Percentiles rank a stretch among this genome's conserved stretches.
Conservation (phyloP, 768 basidiomycete species). For the Stropharia rugosoannulata region DNA sequence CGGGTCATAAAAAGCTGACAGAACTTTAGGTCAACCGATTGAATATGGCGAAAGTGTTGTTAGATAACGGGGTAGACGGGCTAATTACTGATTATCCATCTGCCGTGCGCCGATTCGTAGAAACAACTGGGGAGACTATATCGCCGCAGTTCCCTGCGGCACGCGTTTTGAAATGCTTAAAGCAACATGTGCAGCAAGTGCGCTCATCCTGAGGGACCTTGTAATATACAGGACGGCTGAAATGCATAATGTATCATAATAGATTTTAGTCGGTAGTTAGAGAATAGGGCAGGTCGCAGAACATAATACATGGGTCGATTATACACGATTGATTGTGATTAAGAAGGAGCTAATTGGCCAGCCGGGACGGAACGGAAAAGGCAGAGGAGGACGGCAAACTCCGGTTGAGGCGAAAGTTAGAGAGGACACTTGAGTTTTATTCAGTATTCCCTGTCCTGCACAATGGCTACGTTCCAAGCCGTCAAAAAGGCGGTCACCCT, state of each 20-base stretch:
- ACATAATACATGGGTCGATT: too few relatives aligned
- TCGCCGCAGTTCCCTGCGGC: conserved; percentile 60
- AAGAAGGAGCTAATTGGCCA: conserved; percentile 9
- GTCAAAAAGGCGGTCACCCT: conserved; percentile 83
- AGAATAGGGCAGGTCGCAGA: too few relatives aligned
- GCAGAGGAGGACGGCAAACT: conserved; percentile 29
- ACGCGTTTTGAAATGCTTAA: conserved; percentile 61
- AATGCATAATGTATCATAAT: not conserved
- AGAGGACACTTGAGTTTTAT: conserved; percentile 22
- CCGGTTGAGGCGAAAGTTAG: conserved; percentile 24
- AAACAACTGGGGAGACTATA: conserved; percentile 50
- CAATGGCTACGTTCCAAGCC: conserved; percentile 71
- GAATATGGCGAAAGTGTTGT: conserved; percentile 58
- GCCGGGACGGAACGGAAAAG: conserved; percentile 44
- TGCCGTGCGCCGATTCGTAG: conserved; percentile 53
- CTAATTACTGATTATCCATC: conserved; percentile 78
- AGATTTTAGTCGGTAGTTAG: too few relatives aligned
- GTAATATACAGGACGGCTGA: not conserved
- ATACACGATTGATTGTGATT: conserved; percentile 2
- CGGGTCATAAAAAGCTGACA: not conserved
- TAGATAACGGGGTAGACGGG: conserved; percentile 66
- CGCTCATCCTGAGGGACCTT: not conserved
- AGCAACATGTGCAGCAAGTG: conserved; percentile 42
- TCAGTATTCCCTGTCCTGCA: conserved; percentile 19
- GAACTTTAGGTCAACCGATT: conserved; percentile 55